Percentiles rank a stretch among this genome's conserved stretches.
Evolutionary conservation across 2,329 filamentous ascomycete species (phyloP).

Genomic region (Paraphaeosphaeria sporulosa): DNA sequence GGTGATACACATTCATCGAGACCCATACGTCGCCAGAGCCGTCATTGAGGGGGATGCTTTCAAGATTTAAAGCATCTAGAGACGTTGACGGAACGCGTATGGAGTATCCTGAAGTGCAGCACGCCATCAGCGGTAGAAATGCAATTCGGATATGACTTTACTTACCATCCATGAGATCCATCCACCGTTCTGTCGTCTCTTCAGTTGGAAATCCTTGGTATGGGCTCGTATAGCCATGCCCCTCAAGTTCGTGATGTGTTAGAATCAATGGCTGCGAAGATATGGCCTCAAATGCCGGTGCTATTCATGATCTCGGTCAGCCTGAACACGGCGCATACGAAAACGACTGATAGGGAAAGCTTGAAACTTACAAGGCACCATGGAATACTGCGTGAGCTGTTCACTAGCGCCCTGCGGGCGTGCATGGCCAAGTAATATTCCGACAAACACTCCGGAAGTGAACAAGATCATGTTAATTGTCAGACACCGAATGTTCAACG

Average conservation of each 20-base stretch:
- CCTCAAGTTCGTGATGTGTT: slow-evolving; percentile 16
- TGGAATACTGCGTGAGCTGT: slow-evolving; percentile 12
- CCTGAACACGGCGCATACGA: background rate
- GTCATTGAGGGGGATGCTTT: slow-evolving; percentile 17
- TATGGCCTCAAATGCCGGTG: slow-evolving; percentile 18
- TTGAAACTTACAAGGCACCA: slow-evolving; percentile 15
- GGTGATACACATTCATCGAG: slow-evolving; percentile 17
- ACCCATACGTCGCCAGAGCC: slow-evolving; percentile 17
- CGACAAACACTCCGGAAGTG: background rate
- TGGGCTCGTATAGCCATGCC: slow-evolving; percentile 14
- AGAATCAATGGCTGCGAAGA: slow-evolving; percentile 13
- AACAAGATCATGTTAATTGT: slow-evolving; percentile 1
- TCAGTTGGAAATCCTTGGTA: slow-evolving; percentile 15
- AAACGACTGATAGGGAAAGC: background rate
- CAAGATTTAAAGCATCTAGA: slow-evolving; percentile 8
- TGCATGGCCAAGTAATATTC: background rate
- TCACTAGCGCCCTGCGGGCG: background rate
- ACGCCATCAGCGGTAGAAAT: background rate
- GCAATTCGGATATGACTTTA: background rate
- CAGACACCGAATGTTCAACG: background rate
- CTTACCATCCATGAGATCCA: slow-evolving; percentile 16
- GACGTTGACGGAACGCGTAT: slow-evolving; percentile 17
- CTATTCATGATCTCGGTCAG: slow-evolving; percentile 1
- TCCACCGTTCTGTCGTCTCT: slow-evolving; percentile 15
- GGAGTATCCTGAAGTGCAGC: slow-evolving; percentile 9